These are phyloP conservation scores for Daedaleopsis nitida DNA, from an alignment of 768 basidiomycete species.

Conservation along the genomic window DNA sequence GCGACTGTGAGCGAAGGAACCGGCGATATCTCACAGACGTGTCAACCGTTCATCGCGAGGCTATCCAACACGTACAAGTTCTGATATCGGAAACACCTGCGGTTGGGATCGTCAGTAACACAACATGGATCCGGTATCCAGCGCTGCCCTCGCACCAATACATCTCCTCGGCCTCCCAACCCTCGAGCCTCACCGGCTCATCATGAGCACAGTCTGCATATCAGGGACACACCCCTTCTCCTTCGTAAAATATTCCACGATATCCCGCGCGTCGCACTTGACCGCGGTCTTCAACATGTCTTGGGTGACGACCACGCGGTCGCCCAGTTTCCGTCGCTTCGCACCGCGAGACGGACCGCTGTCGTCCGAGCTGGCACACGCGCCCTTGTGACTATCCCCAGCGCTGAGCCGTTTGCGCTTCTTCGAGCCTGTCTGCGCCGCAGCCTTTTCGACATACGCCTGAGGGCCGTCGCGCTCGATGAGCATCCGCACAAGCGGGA, in stretches of 20 bases:
- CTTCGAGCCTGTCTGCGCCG: background rate
- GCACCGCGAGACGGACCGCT: constrained; percentile 4
- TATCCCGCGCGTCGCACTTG: constrained; percentile 62
- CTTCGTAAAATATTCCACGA: constrained; percentile 66
- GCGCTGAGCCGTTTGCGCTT: background rate
- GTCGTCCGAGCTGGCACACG: background rate
- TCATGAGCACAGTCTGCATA: constrained; percentile 58
- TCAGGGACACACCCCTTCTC: constrained; percentile 78
- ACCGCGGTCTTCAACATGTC: constrained; percentile 71
- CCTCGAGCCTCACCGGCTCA: constrained; percentile 22
- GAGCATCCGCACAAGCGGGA: constrained; percentile 72
- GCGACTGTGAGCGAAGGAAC: too few species aligned
- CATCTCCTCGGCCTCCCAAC: background rate
- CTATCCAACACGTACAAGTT: background rate
- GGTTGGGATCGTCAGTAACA: background rate
- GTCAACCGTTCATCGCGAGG: too few species aligned
- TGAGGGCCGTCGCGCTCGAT: constrained; percentile 54
- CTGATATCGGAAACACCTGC: background rate
- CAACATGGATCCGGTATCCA: background rate
- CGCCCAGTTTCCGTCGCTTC: constrained; percentile 59
- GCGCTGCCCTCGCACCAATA: background rate
- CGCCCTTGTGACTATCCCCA: too few species aligned
- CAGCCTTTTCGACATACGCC: background rate
- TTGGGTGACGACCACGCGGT: constrained; percentile 54
- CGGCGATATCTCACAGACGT: too few species aligned